Evolutionary conservation across 768 basidiomycete genomes (phyloP).

Genomic region (Cubamyces lactineus): DNA sequence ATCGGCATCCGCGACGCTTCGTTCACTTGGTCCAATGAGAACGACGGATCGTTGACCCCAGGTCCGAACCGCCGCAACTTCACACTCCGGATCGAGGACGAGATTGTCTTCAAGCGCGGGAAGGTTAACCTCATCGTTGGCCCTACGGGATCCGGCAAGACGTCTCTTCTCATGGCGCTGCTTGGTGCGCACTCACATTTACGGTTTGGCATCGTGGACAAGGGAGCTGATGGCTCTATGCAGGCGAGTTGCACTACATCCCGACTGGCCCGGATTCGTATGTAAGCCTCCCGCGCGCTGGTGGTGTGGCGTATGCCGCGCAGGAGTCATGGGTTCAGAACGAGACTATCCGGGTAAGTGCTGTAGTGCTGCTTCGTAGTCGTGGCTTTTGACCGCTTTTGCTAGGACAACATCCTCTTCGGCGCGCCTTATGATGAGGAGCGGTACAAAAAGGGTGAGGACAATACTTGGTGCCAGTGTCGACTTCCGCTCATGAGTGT

Average conservation of each 20-base stretch:
- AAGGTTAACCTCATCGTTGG: conserved; percentile 62
- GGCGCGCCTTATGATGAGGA: conserved; percentile 49
- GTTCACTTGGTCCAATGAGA: conserved; percentile 58
- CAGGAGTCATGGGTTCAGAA: conserved; percentile 90
- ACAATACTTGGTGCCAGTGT: neutral
- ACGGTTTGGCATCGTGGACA: neutral
- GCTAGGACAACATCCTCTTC: conserved; percentile 55
- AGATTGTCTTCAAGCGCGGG: conserved; percentile 56
- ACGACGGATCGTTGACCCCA: conserved; percentile 40
- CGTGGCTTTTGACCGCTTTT: neutral
- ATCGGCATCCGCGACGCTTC: conserved; percentile 59
- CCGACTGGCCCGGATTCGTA: conserved; percentile 57
- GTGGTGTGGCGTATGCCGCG: conserved; percentile 77
- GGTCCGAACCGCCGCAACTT: conserved; percentile 44
- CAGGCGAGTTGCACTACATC: conserved; percentile 58
- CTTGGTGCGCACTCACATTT: conserved; percentile 38
- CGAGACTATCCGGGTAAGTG: conserved; percentile 64
- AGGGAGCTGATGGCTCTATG: neutral
- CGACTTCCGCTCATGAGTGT: neutral
- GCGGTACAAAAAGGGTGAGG: conserved; percentile 46
- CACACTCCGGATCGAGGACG: conserved; percentile 52
- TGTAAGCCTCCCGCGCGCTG: conserved; percentile 70
- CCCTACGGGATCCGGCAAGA: conserved; percentile 63
- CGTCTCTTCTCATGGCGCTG: conserved; percentile 66
- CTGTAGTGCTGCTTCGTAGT: neutral